Base-by-base conservation (phyloP, 768 basidiomycete genomes). In the Pleurotus eryngii region DNA sequence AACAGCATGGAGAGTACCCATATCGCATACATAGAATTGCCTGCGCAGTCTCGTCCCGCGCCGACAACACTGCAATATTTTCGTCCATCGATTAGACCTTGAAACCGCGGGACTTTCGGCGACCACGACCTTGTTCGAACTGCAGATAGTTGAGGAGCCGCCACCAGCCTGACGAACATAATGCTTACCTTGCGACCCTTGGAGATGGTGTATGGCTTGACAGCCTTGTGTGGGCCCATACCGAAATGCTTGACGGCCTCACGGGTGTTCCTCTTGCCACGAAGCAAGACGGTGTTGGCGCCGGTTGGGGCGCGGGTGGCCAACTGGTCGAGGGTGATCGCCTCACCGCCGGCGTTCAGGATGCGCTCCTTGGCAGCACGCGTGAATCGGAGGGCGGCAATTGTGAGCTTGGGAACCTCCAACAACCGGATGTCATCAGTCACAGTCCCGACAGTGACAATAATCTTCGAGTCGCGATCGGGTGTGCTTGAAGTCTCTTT, bases 161-260 rank as follows among this genome's bases (percentile, higher is more conserved):
- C 30, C 30, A 35, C 11, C 30, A 35, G 30, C 11, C 30, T 11
- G 4, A 11, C 1, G 11, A 11, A 0, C 3, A 11, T 35, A 11
- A 11, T 9, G 30, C 30, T 35, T 11, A 35, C 30, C 30, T 97
- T 98, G 85, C 95, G 91, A 61, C 97, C 96, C 81, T 96, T 97
- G 72, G 93, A 95, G 68, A 79, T 81, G 47, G 95, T 91, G 80
- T 94, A 90, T 48, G 97, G 97, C 80, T 95, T 97, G 84, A 96
- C 98, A 88, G 97, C 81, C 79, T 98, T 93, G 87, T 95, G 92
- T 57, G 95, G 95, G 77, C 88, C 92, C 91, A 92, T 92, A 76
- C 96, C 96, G 73, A 98, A 98, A 84, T 98, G 96, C 75, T 92
- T 95, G 80, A 90, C 86, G 50, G 95, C 91, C 76, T 98, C 97